Conservation (phyloP, 2,329 filamentous ascomycete species). For the Gremmenia infestans region DNA sequence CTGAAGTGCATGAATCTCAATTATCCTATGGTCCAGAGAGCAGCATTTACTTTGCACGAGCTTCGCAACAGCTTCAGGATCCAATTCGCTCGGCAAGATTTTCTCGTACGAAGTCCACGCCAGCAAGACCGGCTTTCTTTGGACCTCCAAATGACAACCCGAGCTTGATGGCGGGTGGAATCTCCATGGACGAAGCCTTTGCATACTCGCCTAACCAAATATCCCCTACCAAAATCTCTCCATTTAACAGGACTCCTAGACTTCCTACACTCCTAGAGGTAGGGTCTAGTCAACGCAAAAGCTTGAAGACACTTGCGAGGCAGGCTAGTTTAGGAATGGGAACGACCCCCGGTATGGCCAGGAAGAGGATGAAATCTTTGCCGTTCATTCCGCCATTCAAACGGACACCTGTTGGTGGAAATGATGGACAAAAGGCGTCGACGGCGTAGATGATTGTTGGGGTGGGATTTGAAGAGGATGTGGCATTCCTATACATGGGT, state of each 20-base stretch:
- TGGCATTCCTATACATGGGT: not conserved
- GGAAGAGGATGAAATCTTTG: slow-evolving; percentile 2
- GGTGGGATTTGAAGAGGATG: not conserved
- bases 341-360: not conserved
- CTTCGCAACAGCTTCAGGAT: slow-evolving; percentile 4
- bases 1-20: slow-evolving; percentile 1
- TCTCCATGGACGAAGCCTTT: not conserved
- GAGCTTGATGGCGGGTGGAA: not conserved
- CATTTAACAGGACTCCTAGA: not conserved
- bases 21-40: not conserved
- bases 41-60: slow-evolving; percentile 1
- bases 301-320: slow-evolving; percentile 1
- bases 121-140: not conserved
- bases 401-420: not conserved
- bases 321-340: slow-evolving; percentile 1
- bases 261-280: not conserved
- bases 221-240: not conserved
- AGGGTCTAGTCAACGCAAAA: not conserved
- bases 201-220: not conserved
- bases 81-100: not conserved
- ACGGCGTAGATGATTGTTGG: not conserved
- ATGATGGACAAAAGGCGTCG: slow-evolving; percentile 20
- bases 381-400: slow-evolving; percentile 7
- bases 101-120: slow-evolving; percentile 2
- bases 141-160: not conserved